Evolutionary conservation across 805 yeast genomes (phyloP), one percentile per base, ranked within the genome.

Genomic region (Wickerhamiella azymoides): DNA sequence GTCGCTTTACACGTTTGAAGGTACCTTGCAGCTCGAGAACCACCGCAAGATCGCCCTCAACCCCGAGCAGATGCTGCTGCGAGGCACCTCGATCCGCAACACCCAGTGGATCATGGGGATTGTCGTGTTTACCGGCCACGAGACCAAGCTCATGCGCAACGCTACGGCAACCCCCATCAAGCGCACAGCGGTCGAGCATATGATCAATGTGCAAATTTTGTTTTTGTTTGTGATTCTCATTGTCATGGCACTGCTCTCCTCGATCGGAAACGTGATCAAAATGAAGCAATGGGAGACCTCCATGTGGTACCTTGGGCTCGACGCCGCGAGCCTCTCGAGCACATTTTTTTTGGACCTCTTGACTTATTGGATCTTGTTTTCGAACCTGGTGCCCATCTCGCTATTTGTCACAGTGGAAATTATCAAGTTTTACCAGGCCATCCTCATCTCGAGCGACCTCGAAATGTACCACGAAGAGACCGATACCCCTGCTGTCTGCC

Each of bases 101-200:
- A 93, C 99, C 0, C 83, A 79, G 37, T 92, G 96, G 96, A 77
- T 92, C 37, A 84, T 84, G 55, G 99, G 98, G 18, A 71, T 85
- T 43, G 96, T 84, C 1, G 76, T 92, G 1, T 92, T 89, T 61
- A 92, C 99, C 0, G 99, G 99, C 17, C 99, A 93, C 61, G 98
- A 92, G 65, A 92, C 99, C 0, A 92, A 92, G 58, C 70, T 92
- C 53, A 89, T 92, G 97, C 77, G 98, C 60, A 92, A 92, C 66
- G 98, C 99, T 16, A 88, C 97, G 2, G 96, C 98, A 1, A 80
- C 99, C 2, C 99, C 99, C 10, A 93, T 92, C 57, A 92, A 92
- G 61, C 74, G 94, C 57, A 92, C 99, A 0, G 94, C 94, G 21
- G 96, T 93, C 11, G 99, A 92, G 67, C 76, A 94, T 61, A 82